A percentile compares a stretch with the other conserved stretches of the same genome.
Conservation (phyloP, 2,329 filamentous ascomycete species). For the Alternaria metachromatica region DNA sequence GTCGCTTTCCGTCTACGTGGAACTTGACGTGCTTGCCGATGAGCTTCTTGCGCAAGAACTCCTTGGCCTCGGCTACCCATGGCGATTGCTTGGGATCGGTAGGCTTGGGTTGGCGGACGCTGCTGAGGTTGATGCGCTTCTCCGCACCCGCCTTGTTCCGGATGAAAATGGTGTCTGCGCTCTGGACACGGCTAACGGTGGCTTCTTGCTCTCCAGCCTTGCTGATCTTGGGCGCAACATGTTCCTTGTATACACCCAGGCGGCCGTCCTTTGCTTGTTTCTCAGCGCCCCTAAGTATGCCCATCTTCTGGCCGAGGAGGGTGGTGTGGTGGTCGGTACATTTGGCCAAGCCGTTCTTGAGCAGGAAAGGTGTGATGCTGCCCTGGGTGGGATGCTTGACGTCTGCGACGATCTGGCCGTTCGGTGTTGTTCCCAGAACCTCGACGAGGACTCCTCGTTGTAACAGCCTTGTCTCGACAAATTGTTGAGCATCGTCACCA, state of each 20-base stretch:
- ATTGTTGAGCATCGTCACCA: slow-evolving; percentile 86
- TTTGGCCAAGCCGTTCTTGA: slow-evolving; percentile 86
- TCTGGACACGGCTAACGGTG: slow-evolving; percentile 82
- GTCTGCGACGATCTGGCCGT: slow-evolving; percentile 87
- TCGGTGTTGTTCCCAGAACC: slow-evolving; percentile 84
- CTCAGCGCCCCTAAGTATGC: slow-evolving; percentile 81
- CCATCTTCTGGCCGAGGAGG: slow-evolving; percentile 88
- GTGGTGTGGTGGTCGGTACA: slow-evolving; percentile 97
- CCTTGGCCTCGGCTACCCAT: slow-evolving; percentile 92
- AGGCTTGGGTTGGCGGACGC: slow-evolving; percentile 89
- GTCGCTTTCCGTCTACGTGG: slow-evolving; percentile 86
- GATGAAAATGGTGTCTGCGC: slow-evolving; percentile 86
- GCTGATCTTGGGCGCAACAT: slow-evolving; percentile 70
- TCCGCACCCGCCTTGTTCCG: slow-evolving; percentile 84
- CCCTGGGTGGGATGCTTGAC: slow-evolving; percentile 83
- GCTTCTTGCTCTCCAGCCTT: slow-evolving; percentile 75
- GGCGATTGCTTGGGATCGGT: slow-evolving; percentile 86
- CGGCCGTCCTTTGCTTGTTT: slow-evolving; percentile 79
- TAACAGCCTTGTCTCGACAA: slow-evolving; percentile 83
- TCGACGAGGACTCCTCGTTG: slow-evolving; percentile 85
- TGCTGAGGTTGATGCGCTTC: slow-evolving; percentile 91
- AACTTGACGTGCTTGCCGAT: slow-evolving; percentile 97
- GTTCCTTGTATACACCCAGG: slow-evolving; percentile 80
- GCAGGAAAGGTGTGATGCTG: slow-evolving; percentile 89
- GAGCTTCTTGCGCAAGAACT: slow-evolving; percentile 89